Base-by-base conservation (phyloP, 106 monocot species). In the Dactylorhiza incarnata region DNA sequence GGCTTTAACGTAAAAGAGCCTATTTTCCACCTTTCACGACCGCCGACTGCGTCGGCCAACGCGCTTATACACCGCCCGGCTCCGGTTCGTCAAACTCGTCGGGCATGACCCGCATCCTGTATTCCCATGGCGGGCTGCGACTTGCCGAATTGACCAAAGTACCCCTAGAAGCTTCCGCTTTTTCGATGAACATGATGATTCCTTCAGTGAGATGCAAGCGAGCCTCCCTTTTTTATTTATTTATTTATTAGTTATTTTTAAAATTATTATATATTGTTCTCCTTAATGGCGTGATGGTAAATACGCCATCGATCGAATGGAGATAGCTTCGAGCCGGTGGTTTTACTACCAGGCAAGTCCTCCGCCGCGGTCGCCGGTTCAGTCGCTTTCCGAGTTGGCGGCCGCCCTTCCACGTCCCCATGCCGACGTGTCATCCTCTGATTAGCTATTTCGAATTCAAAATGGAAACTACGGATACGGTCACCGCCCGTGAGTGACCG, bases 381-480 rank as follows among this genome's bases (percentile, higher is more conserved):
- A 17, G 69, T 69, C 69, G 25, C 45, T 69, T 69, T 69, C 69
- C 45, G 15, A 16, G 7, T 17, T 69, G 69, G 69, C 69, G 69
- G 45, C 69, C 69, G 45, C 5, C 45, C 45, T 26, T 26, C 29
- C 65, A 65, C 45, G 45, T 69, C 69, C 0, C 16, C 46, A 9
- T n/a, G 69, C 69, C 7, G 6, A 69, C 69, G 69, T 69, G 69
- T 69, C 45, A 19, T 14, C 6, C 16, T 69, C n/a, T 19, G n/a
- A 69, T 46, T 69, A n/a, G 69, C 29, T 16, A 37, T 69, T 46
- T 69, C 17, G 69, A 69, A 69, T 69, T 69, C 69, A 17, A 69
- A 69, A 46, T 69, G n/a, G 69, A 46, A 45, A 2, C 12, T 0
- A 37, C 37, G 52, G 67, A 16, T 69, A n/a, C 45, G 45, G 16